Conservation (phyloP, 2,329 filamentous ascomycete genomes). For the Dothideomycetes sp. region DNA sequence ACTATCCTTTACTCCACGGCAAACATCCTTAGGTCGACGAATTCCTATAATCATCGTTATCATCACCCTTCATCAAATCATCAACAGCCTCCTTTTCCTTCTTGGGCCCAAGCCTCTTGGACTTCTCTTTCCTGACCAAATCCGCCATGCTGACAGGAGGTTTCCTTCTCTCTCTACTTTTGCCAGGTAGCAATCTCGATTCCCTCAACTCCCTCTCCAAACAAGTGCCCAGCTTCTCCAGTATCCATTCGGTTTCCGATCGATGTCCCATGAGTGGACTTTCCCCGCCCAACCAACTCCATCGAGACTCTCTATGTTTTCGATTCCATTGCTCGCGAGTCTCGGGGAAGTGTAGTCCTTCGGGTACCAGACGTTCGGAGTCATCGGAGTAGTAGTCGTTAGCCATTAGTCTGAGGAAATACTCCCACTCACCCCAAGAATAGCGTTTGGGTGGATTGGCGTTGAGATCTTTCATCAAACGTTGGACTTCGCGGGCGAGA, state of each 20-base stretch:
- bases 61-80: no score
- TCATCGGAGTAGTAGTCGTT: slow-evolving; percentile 33
- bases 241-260: slow-evolving; percentile 63
- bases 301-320: slow-evolving; percentile 28
- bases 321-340: slow-evolving; percentile 16
- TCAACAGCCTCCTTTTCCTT: not conserved
- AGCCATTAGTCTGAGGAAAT: slow-evolving; percentile 40
- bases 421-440: slow-evolving; percentile 36
- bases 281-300: slow-evolving; percentile 65
- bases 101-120: not conserved
- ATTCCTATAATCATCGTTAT: no score
- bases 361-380: slow-evolving; percentile 15
- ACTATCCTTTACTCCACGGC: no score
- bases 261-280: slow-evolving; percentile 62
- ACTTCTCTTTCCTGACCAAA: slow-evolving; percentile 8
- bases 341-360: slow-evolving; percentile 15
- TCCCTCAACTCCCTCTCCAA: slow-evolving; percentile 44
- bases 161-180: slow-evolving; percentile 19
- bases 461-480: slow-evolving; percentile 35
- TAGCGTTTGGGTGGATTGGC: slow-evolving; percentile 29
- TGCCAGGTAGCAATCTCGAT: slow-evolving; percentile 17
- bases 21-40: no score
- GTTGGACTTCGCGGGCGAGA: slow-evolving; percentile 35
- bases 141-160: slow-evolving; percentile 26
- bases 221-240: slow-evolving; percentile 52